Evolutionary conservation across 2,329 filamentous ascomycete species (phyloP), one percentile per base, ranked within the genome.

Genomic region (Stylonectria norvegica): DNA sequence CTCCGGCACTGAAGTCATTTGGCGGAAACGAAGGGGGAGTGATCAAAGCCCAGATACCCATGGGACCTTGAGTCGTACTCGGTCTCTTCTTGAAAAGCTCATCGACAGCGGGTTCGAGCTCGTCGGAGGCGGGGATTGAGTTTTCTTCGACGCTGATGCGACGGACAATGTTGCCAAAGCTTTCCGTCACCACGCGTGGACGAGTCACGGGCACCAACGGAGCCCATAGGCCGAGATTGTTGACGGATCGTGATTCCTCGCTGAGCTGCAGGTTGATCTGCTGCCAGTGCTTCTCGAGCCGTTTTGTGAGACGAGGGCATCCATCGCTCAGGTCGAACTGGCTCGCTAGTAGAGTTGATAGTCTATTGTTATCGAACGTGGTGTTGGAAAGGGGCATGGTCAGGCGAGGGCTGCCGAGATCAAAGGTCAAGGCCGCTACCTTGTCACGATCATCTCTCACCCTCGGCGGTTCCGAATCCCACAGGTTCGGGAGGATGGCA

Each of bases 131-230:
- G 10, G 84, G 81, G 0, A 73, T 66, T 2, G 63, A 54, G 20
- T 65, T 59, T 4, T 68, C 70, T 16, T 70, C 57, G 14, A 75
- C 65, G 12, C 77, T 68, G 8, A 90, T 59, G 29, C 78, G 75
- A 20, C 83, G 78, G 16, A 93, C 70, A 40, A 94, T 91, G 62
- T 94, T 94, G 4, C 88, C 88, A 55, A 90, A 79, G 23, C 81
- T 80, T 25, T 78, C 75, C 1, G 73, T 66, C 23, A 93, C 80
- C 33, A 65, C 68, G 14, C 85, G 76, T 12, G 83, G 73, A 5
- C 66, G 60, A 1, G 84, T 87, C 23, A 90, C 60, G 1, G 84
- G 78, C 9, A 81, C 61, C 3, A 90, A 63, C 0, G 83, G 71
- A 0, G 68, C 57, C 49, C 60, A 64, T 10, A 65, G 45, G 18